A percentile compares a stretch with the other conserved stretches of the same genome.
phyloP scores from a whole-genome alignment of 108 stramenopile genomes.

The Fragilaria radians region DNA sequence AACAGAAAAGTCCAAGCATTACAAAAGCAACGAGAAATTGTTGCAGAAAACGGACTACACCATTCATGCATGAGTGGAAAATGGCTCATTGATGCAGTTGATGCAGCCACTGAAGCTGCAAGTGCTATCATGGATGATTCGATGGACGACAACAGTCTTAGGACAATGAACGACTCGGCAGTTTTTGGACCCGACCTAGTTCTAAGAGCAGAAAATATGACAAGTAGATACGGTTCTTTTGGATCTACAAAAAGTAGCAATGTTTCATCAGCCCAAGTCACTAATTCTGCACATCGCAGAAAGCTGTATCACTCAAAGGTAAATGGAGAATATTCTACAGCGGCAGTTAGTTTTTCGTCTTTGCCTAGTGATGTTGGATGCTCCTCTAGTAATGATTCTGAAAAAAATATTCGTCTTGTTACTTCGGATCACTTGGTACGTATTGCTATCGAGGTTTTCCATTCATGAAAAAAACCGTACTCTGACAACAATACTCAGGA shows the following conservation, averaged over 20 bases:
- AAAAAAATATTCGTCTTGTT: neutral
- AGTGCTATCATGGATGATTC: slow-evolving; percentile 48
- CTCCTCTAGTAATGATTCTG: neutral
- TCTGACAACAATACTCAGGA: neutral
- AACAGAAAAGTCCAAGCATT: slow-evolving; percentile 45
- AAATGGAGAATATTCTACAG: neutral
- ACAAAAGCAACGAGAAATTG: slow-evolving; percentile 51
- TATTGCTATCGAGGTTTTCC: neutral
- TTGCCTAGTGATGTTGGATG: neutral
- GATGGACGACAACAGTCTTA: slow-evolving; percentile 34
- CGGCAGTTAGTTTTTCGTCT: neutral
- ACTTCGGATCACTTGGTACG: slow-evolving; percentile 4
- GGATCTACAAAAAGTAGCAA: slow-evolving; percentile 7
- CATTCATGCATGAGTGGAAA: slow-evolving; percentile 33
- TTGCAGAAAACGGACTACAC: slow-evolving; percentile 55
- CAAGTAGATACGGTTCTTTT: slow-evolving; percentile 36
- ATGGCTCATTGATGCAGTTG: slow-evolving; percentile 38
- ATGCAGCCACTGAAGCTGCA: slow-evolving; percentile 26
- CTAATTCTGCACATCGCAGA: no score
- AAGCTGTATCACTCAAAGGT: no score
- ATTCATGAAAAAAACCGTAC: no score
- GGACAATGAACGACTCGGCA: neutral
- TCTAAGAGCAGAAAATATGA: slow-evolving; percentile 39
- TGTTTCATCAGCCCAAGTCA: no score
- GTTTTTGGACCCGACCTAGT: slow-evolving; percentile 3